These are phyloP conservation scores for Podospora pseudopauciseta DNA, from an alignment of 495 filamentous ascomycete species.

Conservation along the genomic window DNA sequence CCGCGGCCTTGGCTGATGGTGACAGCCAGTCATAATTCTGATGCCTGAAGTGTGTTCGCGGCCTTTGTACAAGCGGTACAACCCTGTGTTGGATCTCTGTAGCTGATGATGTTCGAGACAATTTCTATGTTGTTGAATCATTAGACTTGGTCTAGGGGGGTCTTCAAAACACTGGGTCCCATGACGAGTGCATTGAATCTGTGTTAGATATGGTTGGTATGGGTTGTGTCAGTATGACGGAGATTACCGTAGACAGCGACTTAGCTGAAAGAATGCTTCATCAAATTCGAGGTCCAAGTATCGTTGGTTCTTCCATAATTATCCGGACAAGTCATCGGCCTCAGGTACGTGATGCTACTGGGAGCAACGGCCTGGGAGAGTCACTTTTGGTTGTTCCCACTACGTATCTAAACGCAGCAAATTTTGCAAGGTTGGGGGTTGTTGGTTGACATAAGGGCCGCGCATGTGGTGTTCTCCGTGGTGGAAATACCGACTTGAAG, in stretches of 20 bases:
- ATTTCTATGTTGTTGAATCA: too few species aligned
- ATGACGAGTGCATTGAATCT: too few species aligned
- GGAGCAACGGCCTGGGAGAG: neutral
- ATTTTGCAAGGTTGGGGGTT: neutral
- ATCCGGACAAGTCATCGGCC: neutral
- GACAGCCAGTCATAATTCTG: neutral
- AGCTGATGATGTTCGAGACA: neutral
- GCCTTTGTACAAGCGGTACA: neutral
- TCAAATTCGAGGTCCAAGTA: neutral
- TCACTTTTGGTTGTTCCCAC: neutral
- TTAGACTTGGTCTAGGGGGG: too few species aligned
- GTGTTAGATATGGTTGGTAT: too few species aligned
- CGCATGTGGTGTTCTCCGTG: neutral
- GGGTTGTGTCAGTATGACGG: too few species aligned
- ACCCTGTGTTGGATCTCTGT: neutral
- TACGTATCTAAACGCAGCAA: neutral
- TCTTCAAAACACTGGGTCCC: too few species aligned
- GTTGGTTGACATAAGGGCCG: neutral
- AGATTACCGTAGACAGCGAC: too few species aligned
- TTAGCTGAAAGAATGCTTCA: too few species aligned
- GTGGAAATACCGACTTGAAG: neutral
- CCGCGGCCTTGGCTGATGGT: neutral
- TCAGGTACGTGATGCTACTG: neutral
- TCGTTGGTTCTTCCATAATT: neutral
- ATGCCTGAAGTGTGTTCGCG: neutral